Evolutionary conservation across 345 rosid species (phyloP).

Genomic region (Eucalyptus guilfoylei): DNA sequence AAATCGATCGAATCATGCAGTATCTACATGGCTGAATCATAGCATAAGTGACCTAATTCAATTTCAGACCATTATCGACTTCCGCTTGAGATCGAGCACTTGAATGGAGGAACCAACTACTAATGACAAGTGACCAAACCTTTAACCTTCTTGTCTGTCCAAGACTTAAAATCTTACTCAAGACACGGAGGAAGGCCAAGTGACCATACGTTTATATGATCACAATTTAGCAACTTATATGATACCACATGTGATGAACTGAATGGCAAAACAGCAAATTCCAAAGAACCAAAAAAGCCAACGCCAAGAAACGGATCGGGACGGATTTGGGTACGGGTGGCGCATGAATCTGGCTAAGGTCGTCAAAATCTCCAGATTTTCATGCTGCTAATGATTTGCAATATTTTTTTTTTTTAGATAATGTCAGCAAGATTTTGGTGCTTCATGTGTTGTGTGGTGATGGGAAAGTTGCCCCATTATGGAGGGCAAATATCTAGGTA

Average conservation of each 20-base stretch:
- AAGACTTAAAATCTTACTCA: not conserved
- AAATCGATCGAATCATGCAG: not conserved
- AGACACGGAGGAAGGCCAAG: not conserved
- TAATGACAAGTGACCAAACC: not conserved
- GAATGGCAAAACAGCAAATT: not conserved
- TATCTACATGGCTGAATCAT: not conserved
- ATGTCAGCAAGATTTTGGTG: not conserved
- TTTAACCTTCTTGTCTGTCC: not conserved
- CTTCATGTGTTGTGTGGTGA: not conserved
- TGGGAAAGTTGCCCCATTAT: not conserved
- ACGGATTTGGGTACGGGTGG: not conserved
- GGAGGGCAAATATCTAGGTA: not conserved
- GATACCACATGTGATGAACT: not conserved
- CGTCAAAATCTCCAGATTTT: not conserved
- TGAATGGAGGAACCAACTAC: not conserved
- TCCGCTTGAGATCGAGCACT: not conserved
- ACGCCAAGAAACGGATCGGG: not conserved
- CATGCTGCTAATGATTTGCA: not conserved
- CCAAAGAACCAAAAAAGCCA: not conserved
- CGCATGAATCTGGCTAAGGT: not conserved
- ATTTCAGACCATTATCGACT: not conserved
- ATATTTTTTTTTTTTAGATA: not conserved
- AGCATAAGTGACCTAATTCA: not conserved
- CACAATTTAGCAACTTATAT: not conserved
- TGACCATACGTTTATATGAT: not conserved